phyloP scores from a whole-genome alignment of 306 rosid genomes.

The Fragaria ananassa region DNA sequence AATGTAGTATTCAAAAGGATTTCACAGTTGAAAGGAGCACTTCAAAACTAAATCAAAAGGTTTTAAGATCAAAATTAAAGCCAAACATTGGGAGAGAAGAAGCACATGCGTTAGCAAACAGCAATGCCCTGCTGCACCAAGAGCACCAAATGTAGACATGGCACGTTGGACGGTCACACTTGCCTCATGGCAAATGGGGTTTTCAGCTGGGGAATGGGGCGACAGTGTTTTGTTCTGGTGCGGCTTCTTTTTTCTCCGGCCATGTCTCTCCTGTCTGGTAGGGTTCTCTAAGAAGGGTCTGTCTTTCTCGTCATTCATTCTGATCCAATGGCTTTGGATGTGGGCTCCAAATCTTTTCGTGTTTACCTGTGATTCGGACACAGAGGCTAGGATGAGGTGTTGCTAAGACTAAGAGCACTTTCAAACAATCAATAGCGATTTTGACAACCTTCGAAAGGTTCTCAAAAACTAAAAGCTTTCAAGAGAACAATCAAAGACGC shows the following conservation, averaged over 20 bases:
- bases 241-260: not conserved
- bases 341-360: not conserved
- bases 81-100: not conserved
- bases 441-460: not conserved
- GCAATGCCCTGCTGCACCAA: not conserved
- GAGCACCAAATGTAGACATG: not conserved
- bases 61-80: not conserved
- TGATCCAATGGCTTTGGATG: not conserved
- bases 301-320: not conserved
- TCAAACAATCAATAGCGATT: not conserved
- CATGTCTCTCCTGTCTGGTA: not conserved
- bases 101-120: not conserved
- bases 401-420: not conserved
- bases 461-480: not conserved
- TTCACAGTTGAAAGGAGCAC: not conserved
- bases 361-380: not conserved
- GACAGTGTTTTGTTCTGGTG: not conserved
- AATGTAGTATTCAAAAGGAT: not conserved
- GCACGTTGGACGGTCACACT: constrained; percentile 5
- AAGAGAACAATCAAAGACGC: not conserved
- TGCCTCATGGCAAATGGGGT: not conserved
- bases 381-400: not conserved
- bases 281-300: not conserved
- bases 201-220: not conserved
- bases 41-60: not conserved